Conservation (phyloP, 352 stramenopile genomes). For the Globisporangium splendens region DNA sequence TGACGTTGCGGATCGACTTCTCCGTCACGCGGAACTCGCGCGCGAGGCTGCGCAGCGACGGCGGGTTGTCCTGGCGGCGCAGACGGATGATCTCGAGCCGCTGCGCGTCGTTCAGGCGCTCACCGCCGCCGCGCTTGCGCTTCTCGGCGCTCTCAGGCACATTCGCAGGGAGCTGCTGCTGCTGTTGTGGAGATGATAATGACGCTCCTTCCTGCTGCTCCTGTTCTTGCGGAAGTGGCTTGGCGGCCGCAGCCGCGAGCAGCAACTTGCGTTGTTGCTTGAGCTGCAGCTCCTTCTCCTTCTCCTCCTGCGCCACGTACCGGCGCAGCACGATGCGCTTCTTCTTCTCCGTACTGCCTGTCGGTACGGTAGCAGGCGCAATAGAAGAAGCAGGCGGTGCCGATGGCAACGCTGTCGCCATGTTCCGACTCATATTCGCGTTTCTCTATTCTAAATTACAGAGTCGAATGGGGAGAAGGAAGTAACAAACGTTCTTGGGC, state of each 20-base stretch:
- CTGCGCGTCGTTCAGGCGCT: slow-evolving; percentile 16
- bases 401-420: neutral
- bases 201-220: neutral
- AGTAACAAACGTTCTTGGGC: too few species aligned
- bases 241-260: neutral
- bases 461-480: too few species aligned
- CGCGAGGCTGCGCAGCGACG: slow-evolving; percentile 15
- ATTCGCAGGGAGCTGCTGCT: too few species aligned
- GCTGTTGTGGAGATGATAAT: too few species aligned
- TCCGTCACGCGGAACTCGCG: slow-evolving; percentile 15
- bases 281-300: slow-evolving; percentile 7
- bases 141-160: slow-evolving; percentile 2
- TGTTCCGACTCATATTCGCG: neutral
- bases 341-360: slow-evolving; percentile 9
- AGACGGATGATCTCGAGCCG: slow-evolving; percentile 16
- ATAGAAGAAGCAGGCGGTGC: neutral
- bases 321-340: slow-evolving; percentile 11
- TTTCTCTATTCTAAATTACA: too few species aligned
- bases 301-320: slow-evolving; percentile 13
- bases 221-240: neutral
- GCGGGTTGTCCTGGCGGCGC: slow-evolving; percentile 13
- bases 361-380: neutral
- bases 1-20: slow-evolving; percentile 17
- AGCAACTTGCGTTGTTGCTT: neutral
- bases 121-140: slow-evolving; percentile 12